phyloP scores from a whole-genome alignment of 148 eudicot species.

The Rhododendron vialii region DNA sequence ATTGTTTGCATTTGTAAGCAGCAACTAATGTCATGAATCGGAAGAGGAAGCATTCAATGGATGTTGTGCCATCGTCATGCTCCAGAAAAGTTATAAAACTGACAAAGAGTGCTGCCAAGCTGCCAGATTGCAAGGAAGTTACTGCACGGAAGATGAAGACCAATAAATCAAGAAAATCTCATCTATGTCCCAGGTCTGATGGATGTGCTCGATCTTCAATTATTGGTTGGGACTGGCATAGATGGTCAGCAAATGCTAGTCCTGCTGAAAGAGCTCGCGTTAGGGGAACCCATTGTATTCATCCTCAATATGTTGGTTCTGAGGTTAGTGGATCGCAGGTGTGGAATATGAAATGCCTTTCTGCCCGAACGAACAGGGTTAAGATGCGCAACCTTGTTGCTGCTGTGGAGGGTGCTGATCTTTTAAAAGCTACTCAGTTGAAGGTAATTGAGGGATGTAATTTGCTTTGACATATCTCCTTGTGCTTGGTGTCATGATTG shows the following conservation, averaged over 20 bases:
- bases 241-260: conserved; percentile 74
- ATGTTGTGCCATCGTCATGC: conserved; percentile 30
- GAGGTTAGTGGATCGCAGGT: conserved; percentile 40
- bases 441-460: conserved; percentile 44
- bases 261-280: conserved; percentile 80
- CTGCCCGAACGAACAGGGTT: conserved; percentile 93
- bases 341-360: conserved; percentile 58
- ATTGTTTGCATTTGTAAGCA: conserved; percentile 18
- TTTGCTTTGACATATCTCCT: neutral
- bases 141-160: conserved; percentile 24
- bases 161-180: conserved; percentile 31
- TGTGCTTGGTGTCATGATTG: neutral
- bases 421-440: conserved; percentile 84
- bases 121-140: conserved; percentile 29
- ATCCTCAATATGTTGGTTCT: conserved; percentile 29
- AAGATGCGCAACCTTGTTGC: conserved; percentile 92
- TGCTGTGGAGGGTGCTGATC: conserved; percentile 97
- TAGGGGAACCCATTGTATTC: conserved; percentile 46
- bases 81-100: conserved; percentile 38
- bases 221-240: conserved; percentile 94
- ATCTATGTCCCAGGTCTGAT: conserved; percentile 56
- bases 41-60: conserved; percentile 49
- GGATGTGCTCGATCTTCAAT: conserved; percentile 94
- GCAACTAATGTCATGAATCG: conserved; percentile 39
- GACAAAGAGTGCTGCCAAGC: conserved; percentile 31